Percentiles rank a stretch among this genome's conserved stretches.
Evolutionary conservation across 495 filamentous ascomycete genomes (phyloP).

Genomic region (Aspergillus avenaceus): DNA sequence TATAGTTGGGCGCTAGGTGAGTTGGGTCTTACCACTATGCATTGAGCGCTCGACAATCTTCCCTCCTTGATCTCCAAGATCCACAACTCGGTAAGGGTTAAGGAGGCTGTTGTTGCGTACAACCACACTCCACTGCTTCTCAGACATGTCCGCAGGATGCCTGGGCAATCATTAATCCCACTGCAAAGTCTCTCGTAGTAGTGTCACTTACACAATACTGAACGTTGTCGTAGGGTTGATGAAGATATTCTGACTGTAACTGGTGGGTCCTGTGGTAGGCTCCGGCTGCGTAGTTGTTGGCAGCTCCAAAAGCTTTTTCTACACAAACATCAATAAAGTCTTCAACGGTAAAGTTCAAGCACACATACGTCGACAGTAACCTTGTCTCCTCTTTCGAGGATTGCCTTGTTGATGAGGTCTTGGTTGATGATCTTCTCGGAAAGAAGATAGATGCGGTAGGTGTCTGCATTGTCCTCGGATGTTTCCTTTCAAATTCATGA

Average conservation of each 20-base stretch:
- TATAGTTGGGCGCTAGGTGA: too few species aligned
- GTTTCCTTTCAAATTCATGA: too few species aligned
- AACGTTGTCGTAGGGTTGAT: constrained; percentile 2
- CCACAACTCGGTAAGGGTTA: neutral
- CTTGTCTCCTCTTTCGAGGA: neutral
- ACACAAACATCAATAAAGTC: too few species aligned
- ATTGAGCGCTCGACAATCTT: constrained; percentile 1
- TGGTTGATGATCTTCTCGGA: neutral
- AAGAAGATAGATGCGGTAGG: neutral
- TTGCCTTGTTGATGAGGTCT: too few species aligned
- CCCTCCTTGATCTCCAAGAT: neutral
- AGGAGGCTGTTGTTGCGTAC: constrained; percentile 5
- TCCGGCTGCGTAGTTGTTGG: too few species aligned
- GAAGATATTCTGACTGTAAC: constrained; percentile 5
- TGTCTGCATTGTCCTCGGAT: constrained; percentile 2
- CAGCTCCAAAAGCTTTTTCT: too few species aligned
- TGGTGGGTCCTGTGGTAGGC: neutral
- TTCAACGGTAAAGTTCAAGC: too few species aligned
- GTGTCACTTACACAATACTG: constrained; percentile 4
- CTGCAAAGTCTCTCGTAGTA: too few species aligned
- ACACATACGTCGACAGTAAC: neutral
- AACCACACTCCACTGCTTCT: constrained; percentile 5
- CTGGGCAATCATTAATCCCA: too few species aligned
- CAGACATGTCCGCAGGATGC: constrained; percentile 3
- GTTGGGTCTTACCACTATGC: constrained; percentile 2